Conservation (phyloP, 2,329 filamentous ascomycete species). For the Phaeosphaeriaceae sp. region DNA sequence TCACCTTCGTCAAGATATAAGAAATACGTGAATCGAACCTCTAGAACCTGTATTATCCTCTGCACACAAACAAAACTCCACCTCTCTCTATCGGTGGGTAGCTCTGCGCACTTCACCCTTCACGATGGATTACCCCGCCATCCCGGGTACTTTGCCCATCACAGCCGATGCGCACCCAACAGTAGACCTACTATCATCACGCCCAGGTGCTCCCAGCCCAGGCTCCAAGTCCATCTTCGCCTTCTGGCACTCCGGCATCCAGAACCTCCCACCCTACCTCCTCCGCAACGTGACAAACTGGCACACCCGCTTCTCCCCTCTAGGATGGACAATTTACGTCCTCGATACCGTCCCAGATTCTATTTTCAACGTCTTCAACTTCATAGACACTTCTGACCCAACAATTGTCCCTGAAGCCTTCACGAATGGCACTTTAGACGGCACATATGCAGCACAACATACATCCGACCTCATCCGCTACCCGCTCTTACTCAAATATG, state of each 20-base stretch:
- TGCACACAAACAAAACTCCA: not conserved
- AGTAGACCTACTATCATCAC: not conserved
- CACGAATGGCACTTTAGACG: conserved; percentile 57
- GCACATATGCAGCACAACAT: conserved; percentile 62
- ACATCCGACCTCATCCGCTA: conserved; percentile 66
- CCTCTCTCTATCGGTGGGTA: not conserved
- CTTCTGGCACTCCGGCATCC: conserved; percentile 64
- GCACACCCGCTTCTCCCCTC: conserved; percentile 60
- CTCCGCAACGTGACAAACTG: conserved; percentile 63
- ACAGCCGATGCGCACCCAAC: conserved; percentile 3
- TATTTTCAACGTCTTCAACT: conserved; percentile 58
- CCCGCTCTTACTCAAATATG: conserved; percentile 64
- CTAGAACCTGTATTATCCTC: not conserved
- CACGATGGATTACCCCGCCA: conserved; percentile 22
- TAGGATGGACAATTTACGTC: conserved; percentile 64
- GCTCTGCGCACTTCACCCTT: not conserved
- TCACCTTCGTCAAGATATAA: not conserved
- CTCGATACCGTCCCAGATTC: conserved; percentile 57
- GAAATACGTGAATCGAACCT: no score
- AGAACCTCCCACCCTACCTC: conserved; percentile 60
- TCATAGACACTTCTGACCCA: conserved; percentile 56
- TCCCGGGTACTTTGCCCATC: conserved; percentile 15
- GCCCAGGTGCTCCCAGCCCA: conserved; percentile 6
- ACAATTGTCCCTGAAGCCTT: conserved; percentile 60
- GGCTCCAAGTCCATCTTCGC: conserved; percentile 65